phyloP scores from a whole-genome alignment of 2,329 filamentous ascomycete species.

The Pseudogymnoascus sp. region DNA sequence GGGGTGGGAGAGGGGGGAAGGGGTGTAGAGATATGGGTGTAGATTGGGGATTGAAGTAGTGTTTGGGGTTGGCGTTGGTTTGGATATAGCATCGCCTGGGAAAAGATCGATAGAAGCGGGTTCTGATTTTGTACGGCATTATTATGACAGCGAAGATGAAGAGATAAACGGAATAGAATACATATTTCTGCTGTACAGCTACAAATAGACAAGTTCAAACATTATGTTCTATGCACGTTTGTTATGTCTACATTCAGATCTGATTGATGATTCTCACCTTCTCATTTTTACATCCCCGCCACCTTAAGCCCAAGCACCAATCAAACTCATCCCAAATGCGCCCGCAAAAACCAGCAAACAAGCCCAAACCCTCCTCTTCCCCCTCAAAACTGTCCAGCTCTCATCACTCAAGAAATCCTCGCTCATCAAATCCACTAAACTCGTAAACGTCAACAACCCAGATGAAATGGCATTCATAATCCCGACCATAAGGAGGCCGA shows the following conservation, averaged over 20 bases:
- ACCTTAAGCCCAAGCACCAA: slow-evolving; percentile 53
- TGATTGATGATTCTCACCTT: neutral
- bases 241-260: neutral
- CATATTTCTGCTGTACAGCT: neutral
- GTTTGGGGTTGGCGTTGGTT: slow-evolving; percentile 3
- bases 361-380: slow-evolving; percentile 49
- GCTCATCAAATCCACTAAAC: slow-evolving; percentile 68
- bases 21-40: slow-evolving; percentile 9
- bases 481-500: slow-evolving; percentile 70
- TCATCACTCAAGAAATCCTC: slow-evolving; percentile 73
- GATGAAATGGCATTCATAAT: slow-evolving; percentile 78
- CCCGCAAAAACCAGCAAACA: slow-evolving; percentile 52
- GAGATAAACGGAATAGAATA: neutral
- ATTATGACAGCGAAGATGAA: neutral
- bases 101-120: neutral
- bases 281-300: neutral
- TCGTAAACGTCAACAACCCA: slow-evolving; percentile 69
- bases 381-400: slow-evolving; percentile 51
- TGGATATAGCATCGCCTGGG: neutral
- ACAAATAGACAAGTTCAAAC: neutral
- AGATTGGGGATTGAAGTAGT: neutral
- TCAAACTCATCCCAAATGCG: slow-evolving; percentile 54
- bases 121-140: neutral
- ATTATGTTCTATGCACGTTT: neutral
- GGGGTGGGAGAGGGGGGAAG: slow-evolving; percentile 16